These are phyloP conservation scores for Malassezia pachydermatis DNA, from an alignment of 1,284 basidiomycete genomes.

Conservation along the genomic window DNA sequence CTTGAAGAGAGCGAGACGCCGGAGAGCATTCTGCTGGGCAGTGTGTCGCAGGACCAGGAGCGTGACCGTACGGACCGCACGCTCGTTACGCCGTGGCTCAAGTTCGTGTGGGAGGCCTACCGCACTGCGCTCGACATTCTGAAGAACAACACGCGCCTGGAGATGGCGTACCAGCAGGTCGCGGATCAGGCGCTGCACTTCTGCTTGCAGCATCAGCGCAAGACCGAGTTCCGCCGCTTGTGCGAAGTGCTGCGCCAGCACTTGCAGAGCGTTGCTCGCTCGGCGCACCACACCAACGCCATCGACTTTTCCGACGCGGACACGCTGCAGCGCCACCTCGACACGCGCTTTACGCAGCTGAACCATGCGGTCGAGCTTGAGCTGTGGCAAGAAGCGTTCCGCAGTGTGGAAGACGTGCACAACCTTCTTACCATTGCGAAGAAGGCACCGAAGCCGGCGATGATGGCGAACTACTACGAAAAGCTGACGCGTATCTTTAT, in stretches of 20 bases:
- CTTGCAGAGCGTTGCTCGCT: slow-evolving; percentile 87
- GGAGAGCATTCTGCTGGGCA: slow-evolving; percentile 75
- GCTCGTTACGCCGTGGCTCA: slow-evolving; percentile 92
- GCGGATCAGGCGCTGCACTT: slow-evolving; percentile 96
- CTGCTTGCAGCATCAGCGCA: slow-evolving; percentile 83
- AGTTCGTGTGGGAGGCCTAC: slow-evolving; percentile 97
- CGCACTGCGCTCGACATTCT: slow-evolving; percentile 90
- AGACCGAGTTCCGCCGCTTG: slow-evolving; percentile 92
- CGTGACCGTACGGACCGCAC: slow-evolving; percentile 91
- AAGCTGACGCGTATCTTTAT: slow-evolving; percentile 90
- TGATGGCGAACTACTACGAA: slow-evolving; percentile 99
- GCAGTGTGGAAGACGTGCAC: slow-evolving; percentile 95
- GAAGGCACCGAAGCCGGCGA: slow-evolving; percentile 76
- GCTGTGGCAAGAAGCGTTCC: slow-evolving; percentile 98
- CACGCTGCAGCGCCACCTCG: slow-evolving; percentile 89
- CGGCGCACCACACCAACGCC: slow-evolving; percentile 86
- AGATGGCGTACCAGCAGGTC: slow-evolving; percentile 93
- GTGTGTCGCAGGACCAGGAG: slow-evolving; percentile 80
- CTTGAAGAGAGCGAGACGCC: slow-evolving; percentile 67
- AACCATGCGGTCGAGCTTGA: slow-evolving; percentile 97
- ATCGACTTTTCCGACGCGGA: slow-evolving; percentile 96
- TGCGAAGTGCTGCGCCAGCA: slow-evolving; percentile 95
- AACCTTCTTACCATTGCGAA: slow-evolving; percentile 81
- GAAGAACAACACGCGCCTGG: slow-evolving; percentile 90
- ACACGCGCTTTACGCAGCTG: slow-evolving; percentile 94